Percentiles rank a stretch among this genome's conserved stretches.
These are phyloP conservation scores for Arthrocladium fulminans DNA, from an alignment of 2,329 filamentous ascomycete genomes.

Conservation along the genomic window DNA sequence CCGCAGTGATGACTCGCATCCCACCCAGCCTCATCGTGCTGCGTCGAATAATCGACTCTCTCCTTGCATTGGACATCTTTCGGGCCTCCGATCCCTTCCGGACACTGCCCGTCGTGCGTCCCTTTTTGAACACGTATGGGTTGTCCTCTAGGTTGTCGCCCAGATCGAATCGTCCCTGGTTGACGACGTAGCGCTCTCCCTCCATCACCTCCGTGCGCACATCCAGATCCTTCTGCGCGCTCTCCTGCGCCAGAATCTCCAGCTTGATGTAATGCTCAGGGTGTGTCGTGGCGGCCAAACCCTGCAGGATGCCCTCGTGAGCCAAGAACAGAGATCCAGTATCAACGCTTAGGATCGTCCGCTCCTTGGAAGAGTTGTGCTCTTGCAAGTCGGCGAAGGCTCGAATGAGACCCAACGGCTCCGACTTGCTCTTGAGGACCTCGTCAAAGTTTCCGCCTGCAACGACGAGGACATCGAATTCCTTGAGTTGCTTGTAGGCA, in stretches of 20 bases:
- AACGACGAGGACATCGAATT: constrained; percentile 72
- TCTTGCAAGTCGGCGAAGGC: constrained; percentile 73
- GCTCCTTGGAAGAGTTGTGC: constrained; percentile 68
- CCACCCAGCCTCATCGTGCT: constrained; percentile 63
- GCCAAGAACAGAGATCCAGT: constrained; percentile 71
- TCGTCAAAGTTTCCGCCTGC: constrained; percentile 59
- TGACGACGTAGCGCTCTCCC: constrained; percentile 74
- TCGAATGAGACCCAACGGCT: constrained; percentile 61
- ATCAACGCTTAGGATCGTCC: constrained; percentile 71
- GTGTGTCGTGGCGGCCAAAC: constrained; percentile 73
- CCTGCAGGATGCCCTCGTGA: constrained; percentile 65
- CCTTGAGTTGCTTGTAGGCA: constrained; percentile 60
- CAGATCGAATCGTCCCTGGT: constrained; percentile 80
- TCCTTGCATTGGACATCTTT: constrained; percentile 62
- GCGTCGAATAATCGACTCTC: constrained; percentile 72
- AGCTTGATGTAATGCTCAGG: constrained; percentile 71
- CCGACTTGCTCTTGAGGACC: constrained; percentile 47
- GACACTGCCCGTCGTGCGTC: constrained; percentile 48
- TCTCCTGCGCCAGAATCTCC: constrained; percentile 71
- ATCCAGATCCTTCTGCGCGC: constrained; percentile 58
- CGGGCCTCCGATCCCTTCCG: constrained; percentile 78
- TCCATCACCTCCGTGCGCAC: constrained; percentile 78
- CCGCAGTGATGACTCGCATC: constrained; percentile 67
- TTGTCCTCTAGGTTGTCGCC: constrained; percentile 65
- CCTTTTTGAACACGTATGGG: constrained; percentile 68